Evolutionary conservation across 768 basidiomycete species (phyloP), one percentile per base, ranked within the genome.

Genomic region (Boletus patriciae): DNA sequence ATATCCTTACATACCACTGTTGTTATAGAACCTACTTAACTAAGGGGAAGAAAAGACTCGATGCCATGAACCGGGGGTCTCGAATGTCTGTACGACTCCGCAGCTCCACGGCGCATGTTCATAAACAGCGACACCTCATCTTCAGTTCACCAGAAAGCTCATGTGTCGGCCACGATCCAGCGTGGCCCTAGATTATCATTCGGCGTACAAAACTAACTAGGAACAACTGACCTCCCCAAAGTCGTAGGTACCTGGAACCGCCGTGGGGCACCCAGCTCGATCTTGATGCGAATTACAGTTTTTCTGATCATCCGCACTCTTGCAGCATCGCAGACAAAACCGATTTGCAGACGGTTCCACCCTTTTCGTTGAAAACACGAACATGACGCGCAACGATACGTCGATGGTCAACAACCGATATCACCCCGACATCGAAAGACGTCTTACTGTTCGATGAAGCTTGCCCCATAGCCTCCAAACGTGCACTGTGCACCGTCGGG

Each of bases 251-350:
- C 81, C 81, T 21, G 80, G 80, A 51, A 82, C 67, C 19, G 78
- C 77, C 37, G 55, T 62, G 18, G 66, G 65, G 55, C 80, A 80
- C 0, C 80, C 79, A 31, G 65, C 65, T 31, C 73, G 71, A 63
- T 82, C 80, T 52, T 74, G 71, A 62, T 82, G 79, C 9, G 81
- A 82, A 62, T 82, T 81, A 55, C 81, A 82, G 51, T 80, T 78
- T 46, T 63, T 44, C 58, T 82, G 80, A 48, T 82, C 80, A 50
- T 76, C 63, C 11, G 61, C 61, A 8, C 55, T 54, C 33, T 69
- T 64, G 61, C 81, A 82, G 66, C 80, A 82, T 23, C 79, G 74
- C 46, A 82, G 52, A 65, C 80, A 82, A 65, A 82, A 82, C 16
- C 80, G 73, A 52, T 71, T 72, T 31, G 73, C 64, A 6, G 72